Percentiles rank a stretch among this genome's conserved stretches.
Conservation (phyloP, 768 basidiomycete genomes). For the Paxillus involutus region DNA sequence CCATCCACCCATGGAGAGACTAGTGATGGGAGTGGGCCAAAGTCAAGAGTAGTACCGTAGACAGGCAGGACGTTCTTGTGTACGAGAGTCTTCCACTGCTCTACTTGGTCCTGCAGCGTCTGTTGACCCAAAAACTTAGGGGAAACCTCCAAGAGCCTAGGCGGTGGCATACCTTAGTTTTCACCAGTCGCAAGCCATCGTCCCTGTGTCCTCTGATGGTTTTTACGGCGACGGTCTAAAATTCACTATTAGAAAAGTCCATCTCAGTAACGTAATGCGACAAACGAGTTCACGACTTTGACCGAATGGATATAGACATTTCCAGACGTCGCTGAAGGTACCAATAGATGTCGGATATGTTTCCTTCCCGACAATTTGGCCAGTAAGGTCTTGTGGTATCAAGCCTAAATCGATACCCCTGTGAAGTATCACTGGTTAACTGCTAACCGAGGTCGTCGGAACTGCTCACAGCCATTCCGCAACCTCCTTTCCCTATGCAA, state of each 20-base stretch:
- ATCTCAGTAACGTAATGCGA: neutral
- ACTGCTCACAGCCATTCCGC: too few species aligned
- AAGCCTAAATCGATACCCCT: neutral
- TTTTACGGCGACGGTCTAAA: conserved; percentile 7
- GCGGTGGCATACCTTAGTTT: neutral
- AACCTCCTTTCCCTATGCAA: too few species aligned
- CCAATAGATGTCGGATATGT: neutral
- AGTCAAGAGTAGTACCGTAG: conserved; percentile 27
- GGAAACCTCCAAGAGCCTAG: neutral
- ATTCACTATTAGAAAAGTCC: neutral
- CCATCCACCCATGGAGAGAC: conserved; percentile 35
- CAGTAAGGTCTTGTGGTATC: neutral
- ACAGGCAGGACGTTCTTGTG: conserved; percentile 30
- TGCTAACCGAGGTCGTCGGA: too few species aligned
- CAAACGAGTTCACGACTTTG: neutral
- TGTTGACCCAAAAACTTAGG: neutral
- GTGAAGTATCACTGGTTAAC: neutral
- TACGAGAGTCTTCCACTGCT: conserved; percentile 25
- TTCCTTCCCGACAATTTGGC: neutral
- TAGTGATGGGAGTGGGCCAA: conserved; percentile 31
- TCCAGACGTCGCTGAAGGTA: conserved; percentile 7
- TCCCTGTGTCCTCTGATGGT: neutral
- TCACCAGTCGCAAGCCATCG: neutral
- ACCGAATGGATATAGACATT: neutral
- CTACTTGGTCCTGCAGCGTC: conserved; percentile 16